These are phyloP conservation scores for Neltuma alba DNA, from an alignment of 306 rosid species.

Conservation along the genomic window DNA sequence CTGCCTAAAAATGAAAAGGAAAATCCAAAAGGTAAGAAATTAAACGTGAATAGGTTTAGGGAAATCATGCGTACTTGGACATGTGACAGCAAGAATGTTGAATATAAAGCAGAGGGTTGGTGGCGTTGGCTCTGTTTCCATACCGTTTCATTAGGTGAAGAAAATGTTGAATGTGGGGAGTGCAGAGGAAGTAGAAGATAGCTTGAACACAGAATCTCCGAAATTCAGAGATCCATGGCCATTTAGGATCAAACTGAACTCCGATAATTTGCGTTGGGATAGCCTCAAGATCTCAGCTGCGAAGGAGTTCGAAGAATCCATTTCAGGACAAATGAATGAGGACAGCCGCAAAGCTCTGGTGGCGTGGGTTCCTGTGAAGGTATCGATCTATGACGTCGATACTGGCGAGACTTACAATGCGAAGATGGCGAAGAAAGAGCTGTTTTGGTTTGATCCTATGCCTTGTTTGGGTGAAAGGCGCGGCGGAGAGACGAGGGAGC, in stretches of 20 bases:
- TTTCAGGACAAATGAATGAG: constrained; percentile 48
- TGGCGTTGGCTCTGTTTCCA: neutral
- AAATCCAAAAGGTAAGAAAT: constrained; percentile 26
- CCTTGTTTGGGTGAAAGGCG: constrained; percentile 48
- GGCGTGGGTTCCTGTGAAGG: constrained; percentile 49
- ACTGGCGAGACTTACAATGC: constrained; percentile 48
- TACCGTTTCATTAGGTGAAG: neutral
- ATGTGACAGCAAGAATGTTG: neutral
- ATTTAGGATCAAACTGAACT: constrained; percentile 48
- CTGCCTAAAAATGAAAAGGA: constrained; percentile 17
- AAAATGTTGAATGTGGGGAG: neutral
- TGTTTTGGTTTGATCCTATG: constrained; percentile 55
- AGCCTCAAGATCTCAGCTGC: constrained; percentile 51
- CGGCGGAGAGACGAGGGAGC: constrained; percentile 25
- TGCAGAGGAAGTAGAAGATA: neutral
- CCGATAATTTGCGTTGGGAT: constrained; percentile 42
- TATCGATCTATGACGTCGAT: constrained; percentile 53
- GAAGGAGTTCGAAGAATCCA: constrained; percentile 51
- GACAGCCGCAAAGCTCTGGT: constrained; percentile 40
- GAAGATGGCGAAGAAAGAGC: constrained; percentile 54
- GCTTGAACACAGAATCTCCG: neutral
- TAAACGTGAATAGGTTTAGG: constrained; percentile 33
- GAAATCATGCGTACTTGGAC: neutral
- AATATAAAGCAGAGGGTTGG: constrained; percentile 9
- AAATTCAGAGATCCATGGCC: constrained; percentile 44